Base-by-base conservation (phyloP, 371 early-diverging fungal genomes). In the Apophysomyces variabilis region DNA sequence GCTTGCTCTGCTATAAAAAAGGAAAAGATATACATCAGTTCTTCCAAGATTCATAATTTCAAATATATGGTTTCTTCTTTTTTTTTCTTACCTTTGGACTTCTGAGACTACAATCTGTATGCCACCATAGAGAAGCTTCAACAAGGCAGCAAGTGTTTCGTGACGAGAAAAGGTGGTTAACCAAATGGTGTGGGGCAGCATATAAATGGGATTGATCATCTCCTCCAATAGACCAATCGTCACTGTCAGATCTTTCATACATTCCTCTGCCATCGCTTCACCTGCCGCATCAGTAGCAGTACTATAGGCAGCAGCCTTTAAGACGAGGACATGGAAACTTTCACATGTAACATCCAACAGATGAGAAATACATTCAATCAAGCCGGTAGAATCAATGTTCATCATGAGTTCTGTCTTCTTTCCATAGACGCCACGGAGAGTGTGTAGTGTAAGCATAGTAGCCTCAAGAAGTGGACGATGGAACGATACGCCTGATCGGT, bases 381-480 rank as follows among this genome's bases (percentile, higher is more conserved):
- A 39, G 16, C 60, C 44, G 3, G 14, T 59, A 18, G 62, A 39
- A 13, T 47, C 41, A 13, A 36, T 50, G 26, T 64, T 59, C 50
- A 59, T 64, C 58, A 64, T 41, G 7, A 41, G 12, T 39, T 38
- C 38, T 14, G 39, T 12, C n/a, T 50, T 21, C 9, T 54, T 32
- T 18, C 58, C 60, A 59, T 64, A 61, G 9, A 57, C 64, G 6
- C 72, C 62, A 60, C 71, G 67, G 8, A 82, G 36, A 4, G 82
- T 75, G 38, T 74, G 75, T 12, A 82, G 39, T 32, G 66, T 73
- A 1, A 82, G 66, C 61, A 75, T 45, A 3, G 71, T 61, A 12
- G 79, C 57, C 58, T 82, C 82, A 9, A 82, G 60, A 11, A 82
- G 60, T 16, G 82, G 79, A 11, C 75, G 66, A 58, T 79, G 82